Conservation (phyloP, 345 rosid genomes). For the Physaria fendleri region DNA sequence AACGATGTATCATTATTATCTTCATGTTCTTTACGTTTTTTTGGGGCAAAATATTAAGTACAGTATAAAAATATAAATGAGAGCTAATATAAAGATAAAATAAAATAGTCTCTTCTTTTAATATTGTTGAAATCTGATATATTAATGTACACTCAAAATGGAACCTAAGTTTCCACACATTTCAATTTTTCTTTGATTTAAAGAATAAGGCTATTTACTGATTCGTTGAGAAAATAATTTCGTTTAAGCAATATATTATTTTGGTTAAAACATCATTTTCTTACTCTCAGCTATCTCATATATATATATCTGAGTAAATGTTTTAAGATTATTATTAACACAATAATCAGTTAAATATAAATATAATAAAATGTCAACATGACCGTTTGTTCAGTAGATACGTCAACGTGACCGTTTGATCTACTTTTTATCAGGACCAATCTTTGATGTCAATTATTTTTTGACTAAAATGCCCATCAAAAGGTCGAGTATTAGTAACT, state of each 20-base stretch:
- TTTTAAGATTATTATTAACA: background rate
- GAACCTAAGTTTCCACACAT: conserved; percentile 19
- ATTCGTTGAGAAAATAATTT: conserved; percentile 17
- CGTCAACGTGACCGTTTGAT: conserved; percentile 34
- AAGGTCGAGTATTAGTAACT: background rate
- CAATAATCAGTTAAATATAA: background rate
- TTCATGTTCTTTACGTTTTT: background rate
- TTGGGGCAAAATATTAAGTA: background rate
- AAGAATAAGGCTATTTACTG: conserved; percentile 25
- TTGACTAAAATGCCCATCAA: conserved; percentile 22
- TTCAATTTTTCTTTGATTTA: conserved; percentile 29
- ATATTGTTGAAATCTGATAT: background rate
- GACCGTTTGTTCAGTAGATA: too few species aligned
- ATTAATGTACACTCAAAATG: conserved; percentile 12
- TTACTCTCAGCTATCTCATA: conserved; percentile 14
- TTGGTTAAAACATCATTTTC: conserved; percentile 48
- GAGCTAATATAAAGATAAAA: background rate
- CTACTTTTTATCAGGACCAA: conserved; percentile 16
- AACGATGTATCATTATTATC: background rate
- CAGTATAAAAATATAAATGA: too few species aligned
- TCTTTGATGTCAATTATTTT: background rate
- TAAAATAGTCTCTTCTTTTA: background rate
- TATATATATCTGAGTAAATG: conserved; percentile 9
- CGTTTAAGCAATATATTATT: conserved; percentile 18
- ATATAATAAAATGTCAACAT: conserved; percentile 16